A percentile compares a stretch with the other conserved stretches of the same genome.
Evolutionary conservation across 2,329 filamentous ascomycete genomes (phyloP).

Genomic region (Aciculosporium take): DNA sequence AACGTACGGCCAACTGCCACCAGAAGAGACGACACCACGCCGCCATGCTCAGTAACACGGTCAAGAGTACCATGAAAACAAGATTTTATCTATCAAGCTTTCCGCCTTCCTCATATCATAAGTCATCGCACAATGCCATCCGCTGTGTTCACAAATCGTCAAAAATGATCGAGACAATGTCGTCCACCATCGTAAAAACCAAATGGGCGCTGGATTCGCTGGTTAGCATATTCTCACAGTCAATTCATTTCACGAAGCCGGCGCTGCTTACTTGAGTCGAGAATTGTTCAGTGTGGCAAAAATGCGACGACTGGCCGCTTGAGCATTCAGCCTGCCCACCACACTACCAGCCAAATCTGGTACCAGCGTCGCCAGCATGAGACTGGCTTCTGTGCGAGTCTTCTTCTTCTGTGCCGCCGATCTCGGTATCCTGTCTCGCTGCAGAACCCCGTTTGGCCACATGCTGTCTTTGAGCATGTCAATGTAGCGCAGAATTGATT

Average conservation of each 20-base stretch:
- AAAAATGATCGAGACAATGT: conserved; percentile 53
- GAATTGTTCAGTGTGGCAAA: conserved; percentile 87
- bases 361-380: conserved; percentile 78
- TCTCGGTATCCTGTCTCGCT: conserved; percentile 37
- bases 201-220: conserved; percentile 41
- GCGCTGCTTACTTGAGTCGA: conserved; percentile 58
- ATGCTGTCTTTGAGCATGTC: conserved; percentile 57
- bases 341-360: conserved; percentile 88
- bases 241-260: not conserved
- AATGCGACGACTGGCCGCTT: conserved; percentile 74
- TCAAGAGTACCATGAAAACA: not conserved
- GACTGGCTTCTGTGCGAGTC: conserved; percentile 71
- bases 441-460: conserved; percentile 60
- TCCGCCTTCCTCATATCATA: not conserved
- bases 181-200: conserved; percentile 57
- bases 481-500: conserved; percentile 64
- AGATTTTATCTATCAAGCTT: not conserved
- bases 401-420: conserved; percentile 60
- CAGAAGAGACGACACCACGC: conserved; percentile 2
- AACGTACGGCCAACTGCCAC: not conserved
- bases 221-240: conserved; percentile 1
- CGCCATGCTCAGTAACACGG: conserved; percentile 3
- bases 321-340: conserved; percentile 81
- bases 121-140: not conserved
- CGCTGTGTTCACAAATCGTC: conserved; percentile 18